A percentile compares a stretch with the other conserved stretches of the same genome.
phyloP scores from a whole-genome alignment of 345 rosid genomes.

The Citrus unshiu region DNA sequence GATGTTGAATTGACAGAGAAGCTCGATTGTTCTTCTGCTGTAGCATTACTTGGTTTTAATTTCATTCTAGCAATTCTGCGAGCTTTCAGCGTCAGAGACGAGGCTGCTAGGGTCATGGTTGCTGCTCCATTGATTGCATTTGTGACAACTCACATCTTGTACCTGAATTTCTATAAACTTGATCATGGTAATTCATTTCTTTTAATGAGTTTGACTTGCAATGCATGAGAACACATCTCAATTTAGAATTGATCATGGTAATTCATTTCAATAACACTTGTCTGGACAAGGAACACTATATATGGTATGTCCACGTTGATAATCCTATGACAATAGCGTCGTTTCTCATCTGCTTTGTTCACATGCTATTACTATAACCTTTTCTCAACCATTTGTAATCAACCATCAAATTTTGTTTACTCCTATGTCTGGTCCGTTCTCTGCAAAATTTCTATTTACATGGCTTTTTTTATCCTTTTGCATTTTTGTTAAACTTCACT shows the following conservation, averaged over 20 bases:
- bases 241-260: background rate
- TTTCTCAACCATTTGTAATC: background rate
- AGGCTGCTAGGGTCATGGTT: constrained; percentile 83
- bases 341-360: background rate
- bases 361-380: background rate
- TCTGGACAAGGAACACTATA: background rate
- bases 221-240: background rate
- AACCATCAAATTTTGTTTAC: background rate
- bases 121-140: constrained; percentile 79
- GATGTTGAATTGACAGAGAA: constrained; percentile 82
- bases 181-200: constrained; percentile 58
- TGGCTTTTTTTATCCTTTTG: background rate
- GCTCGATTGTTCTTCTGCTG: constrained; percentile 82
- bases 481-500: constrained; percentile 1
- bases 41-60: constrained; percentile 57
- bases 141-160: constrained; percentile 77
- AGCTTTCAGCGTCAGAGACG: constrained; percentile 63
- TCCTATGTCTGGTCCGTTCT: background rate
- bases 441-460: background rate
- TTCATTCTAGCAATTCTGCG: constrained; percentile 66
- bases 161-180: constrained; percentile 69
- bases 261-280: background rate
- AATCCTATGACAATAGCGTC: background rate
- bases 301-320: background rate
- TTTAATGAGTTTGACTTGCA: background rate